Conservation (phyloP, 768 basidiomycete species). For the Phlebiopsis gigantea region DNA sequence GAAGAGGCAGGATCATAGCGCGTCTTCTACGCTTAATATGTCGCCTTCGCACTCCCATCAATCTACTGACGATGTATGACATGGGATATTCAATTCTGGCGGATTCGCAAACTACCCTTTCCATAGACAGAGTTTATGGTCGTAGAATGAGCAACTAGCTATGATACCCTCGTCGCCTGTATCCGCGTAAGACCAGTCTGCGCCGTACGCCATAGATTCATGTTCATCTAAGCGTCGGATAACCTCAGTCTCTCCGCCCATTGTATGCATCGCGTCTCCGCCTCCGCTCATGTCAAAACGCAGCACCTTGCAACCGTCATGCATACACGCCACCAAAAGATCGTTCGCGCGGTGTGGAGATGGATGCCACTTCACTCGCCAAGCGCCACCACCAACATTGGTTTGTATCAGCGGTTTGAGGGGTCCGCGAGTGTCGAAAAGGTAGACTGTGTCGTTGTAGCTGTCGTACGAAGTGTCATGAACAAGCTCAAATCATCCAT, state of each 20-base stretch:
- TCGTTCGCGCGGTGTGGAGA: constrained; percentile 56
- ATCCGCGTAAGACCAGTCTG: constrained; percentile 71
- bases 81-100: too few species aligned
- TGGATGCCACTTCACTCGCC: constrained; percentile 97
- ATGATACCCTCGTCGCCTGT: constrained; percentile 42
- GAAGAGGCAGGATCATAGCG: constrained; percentile 16
- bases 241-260: constrained; percentile 29
- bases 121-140: constrained; percentile 83
- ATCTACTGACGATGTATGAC: not conserved
- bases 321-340: constrained; percentile 95
- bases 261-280: constrained; percentile 2
- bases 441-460: constrained; percentile 74
- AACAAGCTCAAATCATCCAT: not conserved
- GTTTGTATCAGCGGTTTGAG: constrained; percentile 48
- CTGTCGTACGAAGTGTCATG: constrained; percentile 32
- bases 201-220: constrained; percentile 84
- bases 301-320: constrained; percentile 90
- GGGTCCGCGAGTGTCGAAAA: constrained; percentile 80
- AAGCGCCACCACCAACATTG: constrained; percentile 86
- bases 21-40: too few species aligned
- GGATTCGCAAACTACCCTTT: constrained; percentile 39
- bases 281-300: constrained; percentile 32
- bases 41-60: not conserved
- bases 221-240: constrained; percentile 68
- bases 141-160: constrained; percentile 94